A percentile compares a stretch with the other conserved stretches of the same genome.
Evolutionary conservation across 2,329 filamentous ascomycete genomes (phyloP).

Genomic region (Xylaria sp.): DNA sequence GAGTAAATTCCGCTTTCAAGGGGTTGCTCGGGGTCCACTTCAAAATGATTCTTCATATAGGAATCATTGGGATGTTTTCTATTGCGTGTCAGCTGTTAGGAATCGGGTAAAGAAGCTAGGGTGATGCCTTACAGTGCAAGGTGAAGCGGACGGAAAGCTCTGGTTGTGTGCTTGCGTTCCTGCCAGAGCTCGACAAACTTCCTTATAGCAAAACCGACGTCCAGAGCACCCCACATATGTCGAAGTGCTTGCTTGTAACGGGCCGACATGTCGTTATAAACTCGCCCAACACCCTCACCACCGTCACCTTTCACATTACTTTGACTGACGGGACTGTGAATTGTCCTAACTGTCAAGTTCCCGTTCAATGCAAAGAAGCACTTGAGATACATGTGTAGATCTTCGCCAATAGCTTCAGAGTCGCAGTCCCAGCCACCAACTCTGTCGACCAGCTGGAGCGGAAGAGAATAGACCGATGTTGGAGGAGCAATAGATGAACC

Average conservation of each 20-base stretch:
- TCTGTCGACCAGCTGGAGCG: conserved; percentile 72
- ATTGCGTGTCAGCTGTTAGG: conserved; percentile 36
- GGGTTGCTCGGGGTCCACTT: conserved; percentile 53
- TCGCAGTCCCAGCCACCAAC: conserved; percentile 79
- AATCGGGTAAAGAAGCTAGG: neutral
- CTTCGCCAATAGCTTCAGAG: conserved; percentile 77
- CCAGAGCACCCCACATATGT: conserved; percentile 80
- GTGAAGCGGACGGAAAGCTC: conserved; percentile 67
- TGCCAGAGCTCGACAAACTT: conserved; percentile 67
- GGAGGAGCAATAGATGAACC: conserved; percentile 73
- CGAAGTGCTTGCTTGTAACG: conserved; percentile 77
- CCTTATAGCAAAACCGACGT: conserved; percentile 72
- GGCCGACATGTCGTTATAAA: conserved; percentile 67
- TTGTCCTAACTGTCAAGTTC: conserved; percentile 70
- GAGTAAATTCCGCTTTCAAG: conserved; percentile 65
- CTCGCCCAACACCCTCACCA: conserved; percentile 63
- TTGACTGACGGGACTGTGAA: conserved; percentile 76
- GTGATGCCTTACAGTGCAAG: conserved; percentile 53
- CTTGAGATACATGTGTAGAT: conserved; percentile 82
- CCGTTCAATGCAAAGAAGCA: conserved; percentile 80
- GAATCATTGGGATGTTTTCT: conserved; percentile 57
- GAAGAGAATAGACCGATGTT: conserved; percentile 78
- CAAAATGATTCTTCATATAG: conserved; percentile 59
- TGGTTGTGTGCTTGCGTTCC: conserved; percentile 65
- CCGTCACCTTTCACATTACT: conserved; percentile 74